Base-by-base conservation (phyloP, 2,329 filamentous ascomycete genomes). In the Fusarium paranaense region DNA sequence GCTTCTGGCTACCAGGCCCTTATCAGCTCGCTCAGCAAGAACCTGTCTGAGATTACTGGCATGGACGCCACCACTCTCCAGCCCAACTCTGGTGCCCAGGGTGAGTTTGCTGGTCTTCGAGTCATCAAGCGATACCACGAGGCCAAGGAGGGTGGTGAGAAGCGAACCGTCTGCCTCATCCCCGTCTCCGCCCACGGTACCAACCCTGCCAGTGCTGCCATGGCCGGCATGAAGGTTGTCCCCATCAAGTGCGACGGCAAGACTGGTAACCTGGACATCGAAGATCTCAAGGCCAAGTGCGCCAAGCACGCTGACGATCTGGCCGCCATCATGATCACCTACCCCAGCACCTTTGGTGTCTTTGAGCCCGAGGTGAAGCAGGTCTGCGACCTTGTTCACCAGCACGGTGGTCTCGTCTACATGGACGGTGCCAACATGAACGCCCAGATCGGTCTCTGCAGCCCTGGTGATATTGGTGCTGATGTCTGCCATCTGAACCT, bases 371-470 rank as follows among this genome's bases (percentile, higher is more conserved):
- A 92, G 76, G 90, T 98, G 82, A 97, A 95, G 86, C 90, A 94
- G 79, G 95, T 92, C 14, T 98, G 95, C 83, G 87, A 95, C 62
- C 87, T 97, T 33, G 95, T 98, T 18, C 96, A 98, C 85, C 83
- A 93, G 76, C 87, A 97, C 80, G 96, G 96, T 54, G 96, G 96
- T 16, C 95, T 97, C 81, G 96, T 98, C n/a, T 98, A 98, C 87
- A 98, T 98, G 96, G 96, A 98, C 80, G 96, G 96, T 50, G 96
- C 96, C 76, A 98, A 98, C 86, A 96, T 98, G 94, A 98, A 98
- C 81, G 96, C 96, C 11, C 96, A 98, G 83, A 98, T 98, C 71
- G 96, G 96, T 11, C 89, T 98, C 14, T 97, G 95, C 87, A 97
- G 94, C 5, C 96, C 96, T 2, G 96, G 96, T 45, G 95, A 97